Base-by-base conservation (phyloP, 106 monocot species). In the Allium cepa region DNA sequence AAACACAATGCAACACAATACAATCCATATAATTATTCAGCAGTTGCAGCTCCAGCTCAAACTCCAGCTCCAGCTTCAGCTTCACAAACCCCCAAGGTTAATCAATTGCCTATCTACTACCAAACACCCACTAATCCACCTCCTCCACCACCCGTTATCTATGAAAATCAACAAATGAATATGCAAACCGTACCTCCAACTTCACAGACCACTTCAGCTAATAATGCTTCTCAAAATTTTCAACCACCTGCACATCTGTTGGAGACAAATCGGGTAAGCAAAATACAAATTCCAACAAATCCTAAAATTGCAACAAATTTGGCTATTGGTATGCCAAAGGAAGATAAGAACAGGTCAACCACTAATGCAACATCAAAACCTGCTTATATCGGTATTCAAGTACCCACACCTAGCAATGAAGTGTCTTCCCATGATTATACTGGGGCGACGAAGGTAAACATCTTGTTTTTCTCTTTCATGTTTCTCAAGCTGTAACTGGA, bases 271-370 rank as follows among this genome's bases (percentile, higher is more conserved):
- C 82, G 79, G 74, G 77, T 81, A 82, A 85, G 82, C 76, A 99
- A 92, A 79, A 73, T 92, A 68, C 97, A 99, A 85, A 87, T 99
- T 81, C 82, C 92, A 71, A 92, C 89, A 72, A 97, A 97, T 68
- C 96, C 97, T 77, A 89, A 88, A 77, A 99, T 99, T 80, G 82
- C 97, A 62, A 59, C 92, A 74, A 76, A 72, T 79, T 67, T 92
- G 81, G 70, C 71, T 9, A 61, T 86, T 67, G 78, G 66, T 17
- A 70, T 78, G 67, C 67, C 76, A 61, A 99, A 90, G 74, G 59
- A 63, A 59, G 79, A 86, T 61, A 92, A 81, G 71, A 86, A 85
- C 72, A 83, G 55, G 50, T 72, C 69, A 64, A 53, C 50, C 26
- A 50, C 56, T 63, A 76, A 68, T 80, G 69, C 73, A 53, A 36